phyloP scores from a whole-genome alignment of 2,329 filamentous ascomycete genomes.

The Penicillium janthinellum region DNA sequence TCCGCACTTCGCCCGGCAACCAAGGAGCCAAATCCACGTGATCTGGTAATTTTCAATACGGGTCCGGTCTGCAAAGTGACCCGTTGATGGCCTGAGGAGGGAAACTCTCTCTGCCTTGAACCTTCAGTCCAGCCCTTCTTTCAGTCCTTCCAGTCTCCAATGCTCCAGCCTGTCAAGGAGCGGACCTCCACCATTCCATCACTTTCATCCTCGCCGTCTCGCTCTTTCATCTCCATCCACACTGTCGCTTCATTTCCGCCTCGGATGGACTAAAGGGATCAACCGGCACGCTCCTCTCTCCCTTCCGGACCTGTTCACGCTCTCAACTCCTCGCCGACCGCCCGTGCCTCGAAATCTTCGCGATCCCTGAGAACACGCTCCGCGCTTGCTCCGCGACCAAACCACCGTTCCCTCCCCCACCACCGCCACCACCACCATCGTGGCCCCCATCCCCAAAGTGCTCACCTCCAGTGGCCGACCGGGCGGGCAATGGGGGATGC shows the following conservation, averaged over 20 bases:
- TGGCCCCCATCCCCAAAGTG: conserved; percentile 40
- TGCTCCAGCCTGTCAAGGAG: neutral
- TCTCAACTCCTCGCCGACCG: neutral
- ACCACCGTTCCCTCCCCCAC: neutral
- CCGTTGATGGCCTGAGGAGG: neutral
- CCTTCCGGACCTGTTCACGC: neutral
- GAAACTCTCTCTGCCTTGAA: no score
- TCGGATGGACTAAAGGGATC: conserved; percentile 1
- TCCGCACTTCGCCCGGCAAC: neutral
- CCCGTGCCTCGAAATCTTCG: conserved; percentile 7
- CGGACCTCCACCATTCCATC: neutral
- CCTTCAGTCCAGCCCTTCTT: neutral
- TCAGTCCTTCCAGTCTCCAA: neutral
- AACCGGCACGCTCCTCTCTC: conserved; percentile 3
- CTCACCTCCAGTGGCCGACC: conserved; percentile 40
- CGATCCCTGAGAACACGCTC: conserved; percentile 13
- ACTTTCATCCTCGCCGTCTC: neutral
- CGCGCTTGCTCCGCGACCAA: conserved; percentile 3
- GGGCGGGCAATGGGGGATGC: conserved; percentile 56
- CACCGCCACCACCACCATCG: conserved; percentile 28
- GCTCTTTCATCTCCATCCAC: neutral
- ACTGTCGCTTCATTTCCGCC: neutral
- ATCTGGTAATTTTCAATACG: neutral
- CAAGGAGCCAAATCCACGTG: neutral
- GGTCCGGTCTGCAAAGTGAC: neutral